A percentile compares a stretch with the other conserved stretches of the same genome.
These are phyloP conservation scores for Saccharum hybrid DNA, from an alignment of 202 grass and related monocot genomes.

Conservation along the genomic window DNA sequence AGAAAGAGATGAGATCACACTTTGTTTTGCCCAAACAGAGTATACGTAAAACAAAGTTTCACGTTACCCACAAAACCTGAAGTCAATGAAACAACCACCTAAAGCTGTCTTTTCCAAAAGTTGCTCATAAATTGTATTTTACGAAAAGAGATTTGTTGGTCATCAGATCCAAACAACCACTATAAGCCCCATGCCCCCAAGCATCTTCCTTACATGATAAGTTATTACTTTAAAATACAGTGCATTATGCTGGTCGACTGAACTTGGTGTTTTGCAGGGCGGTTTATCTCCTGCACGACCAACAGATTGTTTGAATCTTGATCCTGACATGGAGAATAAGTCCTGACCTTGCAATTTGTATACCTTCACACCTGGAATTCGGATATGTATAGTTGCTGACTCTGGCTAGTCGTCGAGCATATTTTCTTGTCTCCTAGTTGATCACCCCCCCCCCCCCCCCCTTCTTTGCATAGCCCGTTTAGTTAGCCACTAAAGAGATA, in stretches of 20 bases:
- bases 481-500: background rate
- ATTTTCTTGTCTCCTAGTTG: background rate
- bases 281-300: background rate
- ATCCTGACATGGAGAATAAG: slow-evolving; percentile 17
- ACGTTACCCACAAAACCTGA: background rate
- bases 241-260: background rate
- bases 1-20: background rate
- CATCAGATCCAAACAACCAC: background rate
- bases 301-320: slow-evolving; percentile 30
- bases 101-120: background rate
- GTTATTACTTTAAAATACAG: background rate
- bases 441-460: background rate
- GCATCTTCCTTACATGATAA: background rate
- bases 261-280: slow-evolving; percentile 37
- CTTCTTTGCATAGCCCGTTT: background rate
- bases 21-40: background rate
- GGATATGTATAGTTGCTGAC: background rate
- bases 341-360: background rate
- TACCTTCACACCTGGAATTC: background rate
- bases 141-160: background rate
- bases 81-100: background rate
- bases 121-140: background rate
- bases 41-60: background rate
- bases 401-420: background rate
- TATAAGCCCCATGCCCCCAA: background rate